A percentile compares a stretch with the other conserved stretches of the same genome.
phyloP scores from a whole-genome alignment of 2,329 filamentous ascomycete species.

The Aureobasidium lini region DNA sequence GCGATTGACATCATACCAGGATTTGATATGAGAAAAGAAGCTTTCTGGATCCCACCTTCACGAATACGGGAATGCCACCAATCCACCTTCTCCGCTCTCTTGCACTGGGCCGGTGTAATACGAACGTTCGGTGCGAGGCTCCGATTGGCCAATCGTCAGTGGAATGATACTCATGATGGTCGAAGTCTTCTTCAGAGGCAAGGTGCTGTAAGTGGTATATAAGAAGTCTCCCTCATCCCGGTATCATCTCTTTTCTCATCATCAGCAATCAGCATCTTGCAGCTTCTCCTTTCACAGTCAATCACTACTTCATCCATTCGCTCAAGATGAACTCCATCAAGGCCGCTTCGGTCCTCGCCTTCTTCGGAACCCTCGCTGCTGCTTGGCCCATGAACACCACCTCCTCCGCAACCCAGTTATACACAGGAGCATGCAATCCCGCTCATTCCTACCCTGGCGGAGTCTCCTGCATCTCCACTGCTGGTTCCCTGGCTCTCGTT shows the following conservation, averaged over 20 bases:
- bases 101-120: background rate
- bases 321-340: constrained; percentile 13
- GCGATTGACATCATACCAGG: background rate
- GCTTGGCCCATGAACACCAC: background rate
- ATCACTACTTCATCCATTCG: background rate
- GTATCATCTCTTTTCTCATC: background rate
- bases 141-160: background rate
- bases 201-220: background rate
- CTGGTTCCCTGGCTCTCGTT: constrained; percentile 15
- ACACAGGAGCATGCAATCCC: constrained; percentile 19
- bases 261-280: constrained; percentile 6
- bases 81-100: constrained; percentile 4
- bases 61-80: background rate
- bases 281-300: background rate
- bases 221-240: background rate
- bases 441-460: constrained; percentile 16
- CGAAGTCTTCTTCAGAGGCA: background rate
- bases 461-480: constrained; percentile 12
- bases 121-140: background rate
- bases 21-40: background rate
- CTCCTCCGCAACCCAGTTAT: background rate
- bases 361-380: background rate
- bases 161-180: background rate
- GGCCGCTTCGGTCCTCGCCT: constrained; percentile 3
- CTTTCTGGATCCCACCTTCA: background rate